These are phyloP conservation scores for Suhomyces sp. DNA, from an alignment of 805 yeast genomes.

Conservation along the genomic window DNA sequence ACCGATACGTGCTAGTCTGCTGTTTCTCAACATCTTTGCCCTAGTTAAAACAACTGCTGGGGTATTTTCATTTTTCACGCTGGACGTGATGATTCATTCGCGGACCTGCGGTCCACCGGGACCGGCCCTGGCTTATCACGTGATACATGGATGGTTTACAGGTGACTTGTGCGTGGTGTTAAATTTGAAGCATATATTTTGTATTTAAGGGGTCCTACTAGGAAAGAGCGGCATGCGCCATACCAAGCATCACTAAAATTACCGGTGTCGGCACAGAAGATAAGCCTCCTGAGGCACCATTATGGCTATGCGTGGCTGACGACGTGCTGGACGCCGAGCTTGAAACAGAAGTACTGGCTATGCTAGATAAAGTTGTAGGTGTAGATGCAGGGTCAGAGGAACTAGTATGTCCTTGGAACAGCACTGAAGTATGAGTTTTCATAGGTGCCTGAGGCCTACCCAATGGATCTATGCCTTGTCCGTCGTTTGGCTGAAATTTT, in stretches of 20 bases:
- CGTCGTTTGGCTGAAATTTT: neutral
- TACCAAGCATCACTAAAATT: neutral
- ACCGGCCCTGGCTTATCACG: constrained; percentile 3
- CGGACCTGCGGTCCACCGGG: constrained; percentile 1
- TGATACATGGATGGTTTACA: neutral
- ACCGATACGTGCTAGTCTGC: neutral
- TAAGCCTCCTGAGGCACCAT: neutral
- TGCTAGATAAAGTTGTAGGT: neutral
- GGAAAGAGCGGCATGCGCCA: neutral
- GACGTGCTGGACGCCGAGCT: neutral
- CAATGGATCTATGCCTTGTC: neutral
- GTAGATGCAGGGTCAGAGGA: neutral
- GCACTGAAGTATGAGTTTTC: neutral
- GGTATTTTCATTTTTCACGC: constrained; percentile 4
- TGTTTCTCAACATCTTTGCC: constrained; percentile 4
- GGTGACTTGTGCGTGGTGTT: neutral
- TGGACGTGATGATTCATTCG: constrained; percentile 5
- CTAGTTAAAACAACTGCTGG: neutral
- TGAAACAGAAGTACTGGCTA: neutral
- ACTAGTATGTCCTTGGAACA: neutral
- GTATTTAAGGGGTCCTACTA: neutral
- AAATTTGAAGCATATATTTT: neutral
- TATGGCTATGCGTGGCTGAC: neutral
- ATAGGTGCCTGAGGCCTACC: neutral
- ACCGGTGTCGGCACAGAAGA: neutral